Conservation (phyloP, 768 basidiomycete species). For the Punctularia strigosozonata region DNA sequence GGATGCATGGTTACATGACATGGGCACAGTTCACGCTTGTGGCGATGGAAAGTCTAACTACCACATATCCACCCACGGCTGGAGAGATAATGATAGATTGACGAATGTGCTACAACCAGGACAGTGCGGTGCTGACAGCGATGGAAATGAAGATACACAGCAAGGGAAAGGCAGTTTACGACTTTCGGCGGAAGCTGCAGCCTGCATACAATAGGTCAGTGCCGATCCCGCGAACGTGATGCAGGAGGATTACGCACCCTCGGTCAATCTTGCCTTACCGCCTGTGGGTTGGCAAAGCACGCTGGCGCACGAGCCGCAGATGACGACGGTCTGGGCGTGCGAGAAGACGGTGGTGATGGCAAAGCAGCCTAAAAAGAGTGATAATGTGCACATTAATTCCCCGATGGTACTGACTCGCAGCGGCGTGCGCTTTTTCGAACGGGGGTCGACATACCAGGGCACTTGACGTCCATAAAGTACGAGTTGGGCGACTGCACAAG, state of each 20-base stretch:
- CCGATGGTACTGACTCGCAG: no score
- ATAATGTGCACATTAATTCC: no score
- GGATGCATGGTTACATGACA: no score
- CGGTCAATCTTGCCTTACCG: slow-evolving; percentile 95
- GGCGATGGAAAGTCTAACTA: no score
- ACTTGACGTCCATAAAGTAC: slow-evolving; percentile 99
- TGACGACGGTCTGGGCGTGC: slow-evolving; percentile 94
- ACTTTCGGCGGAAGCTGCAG: slow-evolving; percentile 97
- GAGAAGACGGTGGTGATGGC: slow-evolving; percentile 97
- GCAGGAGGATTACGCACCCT: slow-evolving; percentile 50
- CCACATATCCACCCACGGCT: no score
- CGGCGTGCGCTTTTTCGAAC: no score
- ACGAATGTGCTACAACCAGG: no score
- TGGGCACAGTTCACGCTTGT: no score
- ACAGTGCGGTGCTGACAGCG: not conserved
- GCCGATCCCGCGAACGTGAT: not conserved
- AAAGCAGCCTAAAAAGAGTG: slow-evolving; percentile 75
- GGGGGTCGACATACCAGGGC: slow-evolving; percentile 61
- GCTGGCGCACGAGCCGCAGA: slow-evolving; percentile 86
- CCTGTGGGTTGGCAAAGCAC: slow-evolving; percentile 97
- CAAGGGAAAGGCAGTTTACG: slow-evolving; percentile 30
- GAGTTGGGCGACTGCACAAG: slow-evolving; percentile 98
- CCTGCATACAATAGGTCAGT: slow-evolving; percentile 34
- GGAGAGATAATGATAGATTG: no score
- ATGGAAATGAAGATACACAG: slow-evolving; percentile 6